Conservation (phyloP, 164 flowering plant species). For the Echeveria elegans region DNA sequence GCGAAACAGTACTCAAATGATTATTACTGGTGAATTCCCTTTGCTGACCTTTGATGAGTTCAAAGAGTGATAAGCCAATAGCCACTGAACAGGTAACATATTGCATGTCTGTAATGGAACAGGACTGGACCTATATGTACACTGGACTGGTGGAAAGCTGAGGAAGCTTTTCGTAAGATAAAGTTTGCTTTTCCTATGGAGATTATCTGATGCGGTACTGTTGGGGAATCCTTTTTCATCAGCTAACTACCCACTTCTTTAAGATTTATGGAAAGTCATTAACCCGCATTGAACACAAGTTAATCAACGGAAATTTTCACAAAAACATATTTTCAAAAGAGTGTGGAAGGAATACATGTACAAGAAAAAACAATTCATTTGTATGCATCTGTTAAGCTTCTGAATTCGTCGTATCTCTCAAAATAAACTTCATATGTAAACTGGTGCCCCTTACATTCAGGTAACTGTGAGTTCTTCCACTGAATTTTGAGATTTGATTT, state of each 20-base stretch:
- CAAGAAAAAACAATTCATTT: neutral
- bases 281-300: neutral
- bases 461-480: neutral
- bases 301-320: neutral
- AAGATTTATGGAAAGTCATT: neutral
- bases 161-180: neutral
- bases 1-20: neutral
- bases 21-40: neutral
- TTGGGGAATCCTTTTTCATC: neutral
- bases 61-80: neutral
- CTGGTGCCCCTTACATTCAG: neutral
- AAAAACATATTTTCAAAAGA: neutral
- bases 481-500: neutral
- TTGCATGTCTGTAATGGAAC: neutral
- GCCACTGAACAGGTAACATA: neutral
- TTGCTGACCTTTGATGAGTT: slow-evolving; percentile 2
- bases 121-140: neutral
- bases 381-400: neutral
- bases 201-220: neutral
- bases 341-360: neutral
- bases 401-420: neutral
- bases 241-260: neutral
- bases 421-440: neutral
- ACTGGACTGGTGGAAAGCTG: neutral
- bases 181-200: neutral